phyloP scores from a whole-genome alignment of 805 yeast species.

The Suhomyces sp. region DNA sequence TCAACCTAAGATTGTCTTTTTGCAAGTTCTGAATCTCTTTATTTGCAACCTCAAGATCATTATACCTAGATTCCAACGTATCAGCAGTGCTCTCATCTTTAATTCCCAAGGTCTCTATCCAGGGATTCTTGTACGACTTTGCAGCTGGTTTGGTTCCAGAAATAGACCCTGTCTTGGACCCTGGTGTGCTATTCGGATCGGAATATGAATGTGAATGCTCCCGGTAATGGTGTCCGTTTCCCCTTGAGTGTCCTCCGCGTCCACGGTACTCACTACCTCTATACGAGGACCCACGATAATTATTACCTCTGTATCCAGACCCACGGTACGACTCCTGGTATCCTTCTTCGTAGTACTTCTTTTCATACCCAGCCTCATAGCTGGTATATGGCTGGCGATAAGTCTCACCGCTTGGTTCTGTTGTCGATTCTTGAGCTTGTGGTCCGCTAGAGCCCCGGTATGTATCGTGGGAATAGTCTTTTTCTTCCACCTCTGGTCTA shows the following conservation, averaged over 20 bases:
- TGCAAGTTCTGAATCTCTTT: constrained; percentile 27
- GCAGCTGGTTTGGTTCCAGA: constrained; percentile 1
- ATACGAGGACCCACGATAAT: constrained; percentile 2
- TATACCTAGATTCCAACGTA: constrained; percentile 24
- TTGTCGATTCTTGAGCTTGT: background rate
- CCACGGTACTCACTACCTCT: background rate
- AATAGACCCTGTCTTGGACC: too few species aligned
- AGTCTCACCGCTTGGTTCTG: too few species aligned
- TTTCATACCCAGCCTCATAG: constrained; percentile 1
- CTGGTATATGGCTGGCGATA: too few species aligned
- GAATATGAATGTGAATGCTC: background rate
- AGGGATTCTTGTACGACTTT: constrained; percentile 24
- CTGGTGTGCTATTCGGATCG: too few species aligned
- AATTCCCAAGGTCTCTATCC: constrained; percentile 32
- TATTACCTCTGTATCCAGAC: constrained; percentile 11
- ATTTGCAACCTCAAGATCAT: constrained; percentile 25
- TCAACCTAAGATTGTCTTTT: constrained; percentile 21
- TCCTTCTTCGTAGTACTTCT: background rate
- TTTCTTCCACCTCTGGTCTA: constrained; percentile 1
- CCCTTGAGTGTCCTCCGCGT: background rate
- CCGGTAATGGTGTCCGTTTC: constrained; percentile 1
- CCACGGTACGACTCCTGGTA: constrained; percentile 6
- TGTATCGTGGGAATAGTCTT: background rate
- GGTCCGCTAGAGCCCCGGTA: constrained; percentile 1
- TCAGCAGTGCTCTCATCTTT: constrained; percentile 25